Percentiles rank a stretch among this genome's conserved stretches.
Evolutionary conservation across 495 filamentous ascomycete genomes (phyloP).

Genomic region (Annulohypoxylon stygium): DNA sequence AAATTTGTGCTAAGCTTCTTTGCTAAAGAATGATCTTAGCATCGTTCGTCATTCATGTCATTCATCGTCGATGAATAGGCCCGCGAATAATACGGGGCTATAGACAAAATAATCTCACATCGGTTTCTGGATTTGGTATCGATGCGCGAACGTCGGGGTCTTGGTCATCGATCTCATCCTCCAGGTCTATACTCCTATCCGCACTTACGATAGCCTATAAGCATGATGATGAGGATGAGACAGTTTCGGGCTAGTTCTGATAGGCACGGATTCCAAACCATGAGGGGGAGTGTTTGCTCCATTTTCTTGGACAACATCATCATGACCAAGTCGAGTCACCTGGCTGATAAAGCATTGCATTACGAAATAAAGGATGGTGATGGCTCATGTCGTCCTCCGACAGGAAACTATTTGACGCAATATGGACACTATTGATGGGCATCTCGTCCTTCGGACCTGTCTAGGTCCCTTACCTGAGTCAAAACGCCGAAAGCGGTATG

Average conservation of each 20-base stretch:
- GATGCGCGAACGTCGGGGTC: neutral
- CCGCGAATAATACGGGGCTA: conserved; percentile 9
- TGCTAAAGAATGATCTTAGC: neutral
- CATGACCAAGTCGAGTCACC: neutral
- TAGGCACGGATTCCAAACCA: neutral
- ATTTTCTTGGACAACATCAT: neutral
- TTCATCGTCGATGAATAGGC: neutral
- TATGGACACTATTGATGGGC: neutral
- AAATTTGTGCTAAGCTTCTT: too few relatives aligned
- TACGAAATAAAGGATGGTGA: neutral
- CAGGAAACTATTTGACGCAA: neutral
- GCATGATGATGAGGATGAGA: neutral
- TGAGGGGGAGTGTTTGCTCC: neutral
- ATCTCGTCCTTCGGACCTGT: neutral
- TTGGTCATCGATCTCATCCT: neutral
- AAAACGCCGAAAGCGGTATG: neutral
- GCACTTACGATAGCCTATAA: conserved; percentile 1
- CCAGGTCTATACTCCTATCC: neutral
- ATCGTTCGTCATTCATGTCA: neutral
- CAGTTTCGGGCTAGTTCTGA: neutral
- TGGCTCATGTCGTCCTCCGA: neutral
- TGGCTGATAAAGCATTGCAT: neutral
- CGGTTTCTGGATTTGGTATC: conserved; percentile 15
- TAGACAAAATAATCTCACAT: neutral
- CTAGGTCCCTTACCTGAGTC: neutral